phyloP scores from a whole-genome alignment of 2,329 filamentous ascomycete species.

The Colletotrichum tropicale region DNA sequence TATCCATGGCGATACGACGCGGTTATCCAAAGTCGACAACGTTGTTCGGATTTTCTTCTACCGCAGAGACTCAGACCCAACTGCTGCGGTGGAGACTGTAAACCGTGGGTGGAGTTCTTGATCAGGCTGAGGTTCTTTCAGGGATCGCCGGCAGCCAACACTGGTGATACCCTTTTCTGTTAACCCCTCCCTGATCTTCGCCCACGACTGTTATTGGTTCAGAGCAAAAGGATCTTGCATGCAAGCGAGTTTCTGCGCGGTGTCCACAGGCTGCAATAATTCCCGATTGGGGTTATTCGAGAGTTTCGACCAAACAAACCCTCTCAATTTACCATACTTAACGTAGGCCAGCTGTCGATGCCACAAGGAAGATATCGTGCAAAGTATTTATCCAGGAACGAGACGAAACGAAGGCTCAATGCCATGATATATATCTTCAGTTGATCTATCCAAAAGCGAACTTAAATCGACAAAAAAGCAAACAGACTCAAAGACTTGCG shows the following conservation, averaged over 20 bases:
- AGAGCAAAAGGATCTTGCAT: neutral
- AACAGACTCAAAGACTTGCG: neutral
- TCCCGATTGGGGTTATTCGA: neutral
- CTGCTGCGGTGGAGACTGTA: neutral
- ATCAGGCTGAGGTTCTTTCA: neutral
- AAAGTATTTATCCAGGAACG: neutral
- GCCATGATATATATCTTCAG: neutral
- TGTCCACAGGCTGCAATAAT: neutral
- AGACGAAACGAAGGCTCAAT: neutral
- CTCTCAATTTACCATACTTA: neutral
- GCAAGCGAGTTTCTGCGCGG: neutral
- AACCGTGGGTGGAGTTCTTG: neutral
- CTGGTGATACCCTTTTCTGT: neutral
- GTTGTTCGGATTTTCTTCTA: neutral
- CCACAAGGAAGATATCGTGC: accelerated
- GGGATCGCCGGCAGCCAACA: neutral
- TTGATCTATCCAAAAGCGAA: neutral
- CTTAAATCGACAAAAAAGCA: neutral
- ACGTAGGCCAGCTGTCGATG: too few relatives aligned
- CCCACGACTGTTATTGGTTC: neutral
- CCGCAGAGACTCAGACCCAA: neutral
- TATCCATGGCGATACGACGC: neutral
- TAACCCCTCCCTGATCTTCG: neutral
- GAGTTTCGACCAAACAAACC: neutral
- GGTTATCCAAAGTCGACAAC: neutral